A percentile compares a stretch with the other conserved stretches of the same genome.
These are phyloP conservation scores for Cryptosporidium baileyi DNA, from an alignment of 169 alveolate genomes.

Conservation along the genomic window DNA sequence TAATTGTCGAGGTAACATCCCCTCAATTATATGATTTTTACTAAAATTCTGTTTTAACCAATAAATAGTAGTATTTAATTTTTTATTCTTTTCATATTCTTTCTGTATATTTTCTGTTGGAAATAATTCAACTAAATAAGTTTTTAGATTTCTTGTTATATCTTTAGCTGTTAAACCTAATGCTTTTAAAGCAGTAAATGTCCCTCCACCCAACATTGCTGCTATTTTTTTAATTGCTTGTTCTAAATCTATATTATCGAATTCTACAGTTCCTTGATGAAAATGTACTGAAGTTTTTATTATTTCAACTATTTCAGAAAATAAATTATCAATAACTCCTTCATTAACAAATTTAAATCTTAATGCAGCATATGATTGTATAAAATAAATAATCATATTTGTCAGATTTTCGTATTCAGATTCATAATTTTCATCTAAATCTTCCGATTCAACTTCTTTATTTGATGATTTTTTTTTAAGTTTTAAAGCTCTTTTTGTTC, in stretches of 20 bases:
- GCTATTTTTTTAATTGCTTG: constrained; percentile 33
- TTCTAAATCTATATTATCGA: constrained; percentile 39
- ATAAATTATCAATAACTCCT: background rate
- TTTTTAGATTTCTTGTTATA: background rate
- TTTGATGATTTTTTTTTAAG: constrained; percentile 4
- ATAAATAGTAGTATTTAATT: background rate
- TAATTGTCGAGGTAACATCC: constrained; percentile 48
- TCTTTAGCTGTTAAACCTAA: constrained; percentile 48
- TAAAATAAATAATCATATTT: background rate
- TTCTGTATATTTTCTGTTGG: constrained; percentile 5
- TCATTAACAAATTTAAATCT: constrained; percentile 3
- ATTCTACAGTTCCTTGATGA: constrained; percentile 26
- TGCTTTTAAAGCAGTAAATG: constrained; percentile 33
- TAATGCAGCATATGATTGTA: constrained; percentile 51
- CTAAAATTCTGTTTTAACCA: constrained; percentile 32
- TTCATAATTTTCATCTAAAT: background rate
- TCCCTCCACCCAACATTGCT: constrained; percentile 57
- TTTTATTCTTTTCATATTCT: background rate
- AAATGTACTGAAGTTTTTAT: constrained; percentile 15
- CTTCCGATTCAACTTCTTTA: background rate
- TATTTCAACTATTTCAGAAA: background rate
- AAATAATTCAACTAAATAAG: background rate
- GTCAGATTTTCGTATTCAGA: constrained; percentile 13
- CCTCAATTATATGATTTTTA: background rate
- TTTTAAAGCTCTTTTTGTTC: constrained; percentile 9